Percentiles rank a stretch among this genome's conserved stretches.
These are phyloP conservation scores for Leccinum longicurvipes DNA, from an alignment of 768 basidiomycete genomes.

Conservation along the genomic window DNA sequence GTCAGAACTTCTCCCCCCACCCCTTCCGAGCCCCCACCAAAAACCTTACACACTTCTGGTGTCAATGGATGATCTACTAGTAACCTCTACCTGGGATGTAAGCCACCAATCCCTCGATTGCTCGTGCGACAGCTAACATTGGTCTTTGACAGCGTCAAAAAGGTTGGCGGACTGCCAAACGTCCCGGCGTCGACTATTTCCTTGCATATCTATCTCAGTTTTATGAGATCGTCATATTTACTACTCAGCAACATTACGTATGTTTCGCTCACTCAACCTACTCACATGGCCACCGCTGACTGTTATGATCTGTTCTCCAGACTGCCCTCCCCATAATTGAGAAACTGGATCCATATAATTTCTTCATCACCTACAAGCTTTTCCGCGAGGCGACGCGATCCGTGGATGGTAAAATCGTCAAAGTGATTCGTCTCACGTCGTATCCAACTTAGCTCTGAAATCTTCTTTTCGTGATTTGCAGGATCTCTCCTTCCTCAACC, in stretches of 20 bases:
- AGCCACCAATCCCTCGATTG: constrained; percentile 32
- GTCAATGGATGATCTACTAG: constrained; percentile 87
- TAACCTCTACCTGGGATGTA: constrained; percentile 95
- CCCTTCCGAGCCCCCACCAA: constrained; percentile 75
- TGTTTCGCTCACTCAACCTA: constrained; percentile 29
- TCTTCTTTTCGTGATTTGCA: constrained; percentile 22
- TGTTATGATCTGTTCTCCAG: constrained; percentile 37
- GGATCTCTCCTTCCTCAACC: constrained; percentile 94
- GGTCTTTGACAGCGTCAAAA: constrained; percentile 64
- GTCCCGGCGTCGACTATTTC: constrained; percentile 98
- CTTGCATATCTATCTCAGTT: constrained; percentile 96
- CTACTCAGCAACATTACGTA: constrained; percentile 85
- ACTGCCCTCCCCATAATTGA: constrained; percentile 86
- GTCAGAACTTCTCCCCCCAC: constrained; percentile 88
- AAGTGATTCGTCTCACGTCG: constrained; percentile 43
- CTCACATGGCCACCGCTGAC: background rate
- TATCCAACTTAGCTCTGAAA: background rate
- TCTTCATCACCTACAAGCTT: constrained; percentile 85
- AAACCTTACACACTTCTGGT: constrained; percentile 91
- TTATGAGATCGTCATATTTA: constrained; percentile 97
- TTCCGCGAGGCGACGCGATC: constrained; percentile 90
- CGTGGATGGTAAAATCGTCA: constrained; percentile 79
- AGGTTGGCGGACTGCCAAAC: constrained; percentile 97
- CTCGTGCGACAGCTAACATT: background rate
- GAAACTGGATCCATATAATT: constrained; percentile 91